Conservation (phyloP, 2,329 filamentous ascomycete species). For the Phaeosphaeriaceae sp. region DNA sequence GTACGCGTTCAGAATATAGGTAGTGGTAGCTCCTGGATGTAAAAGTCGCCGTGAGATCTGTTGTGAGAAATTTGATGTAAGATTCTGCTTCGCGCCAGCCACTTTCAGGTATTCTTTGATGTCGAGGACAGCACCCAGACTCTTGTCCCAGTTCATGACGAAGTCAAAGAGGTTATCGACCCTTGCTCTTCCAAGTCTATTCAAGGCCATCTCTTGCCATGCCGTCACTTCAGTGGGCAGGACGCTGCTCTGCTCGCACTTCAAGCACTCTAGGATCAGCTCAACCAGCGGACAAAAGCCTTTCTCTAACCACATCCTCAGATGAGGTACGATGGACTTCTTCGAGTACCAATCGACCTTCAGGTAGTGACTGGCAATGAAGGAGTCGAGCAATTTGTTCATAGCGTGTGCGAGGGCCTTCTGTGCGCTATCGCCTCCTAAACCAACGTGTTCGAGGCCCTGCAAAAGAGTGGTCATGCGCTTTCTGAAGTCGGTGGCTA, state of each 20-base stretch:
- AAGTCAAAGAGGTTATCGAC: slow-evolving; percentile 81
- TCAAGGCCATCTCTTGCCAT: slow-evolving; percentile 74
- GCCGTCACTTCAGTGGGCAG: slow-evolving; percentile 61
- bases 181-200: slow-evolving; percentile 71
- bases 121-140: slow-evolving; percentile 75
- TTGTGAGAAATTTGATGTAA: slow-evolving; percentile 73
- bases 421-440: slow-evolving; percentile 74
- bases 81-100: slow-evolving; percentile 70
- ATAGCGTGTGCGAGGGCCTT: slow-evolving; percentile 75
- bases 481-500: slow-evolving; percentile 49
- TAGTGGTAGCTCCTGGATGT: slow-evolving; percentile 77
- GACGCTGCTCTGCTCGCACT: slow-evolving; percentile 35
- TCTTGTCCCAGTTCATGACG: slow-evolving; percentile 75
- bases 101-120: slow-evolving; percentile 74
- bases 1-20: slow-evolving; percentile 78
- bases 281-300: slow-evolving; percentile 70
- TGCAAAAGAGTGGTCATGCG: slow-evolving; percentile 65
- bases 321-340: slow-evolving; percentile 64
- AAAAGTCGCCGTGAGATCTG: slow-evolving; percentile 71
- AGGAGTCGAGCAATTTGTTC: slow-evolving; percentile 69
- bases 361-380: slow-evolving; percentile 67
- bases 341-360: slow-evolving; percentile 65
- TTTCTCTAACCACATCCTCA: slow-evolving; percentile 73
- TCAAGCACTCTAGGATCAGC: slow-evolving; percentile 61
- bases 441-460: slow-evolving; percentile 68